phyloP scores from a whole-genome alignment of 2,329 filamentous ascomycete genomes.

The Fusarium floridanum region DNA sequence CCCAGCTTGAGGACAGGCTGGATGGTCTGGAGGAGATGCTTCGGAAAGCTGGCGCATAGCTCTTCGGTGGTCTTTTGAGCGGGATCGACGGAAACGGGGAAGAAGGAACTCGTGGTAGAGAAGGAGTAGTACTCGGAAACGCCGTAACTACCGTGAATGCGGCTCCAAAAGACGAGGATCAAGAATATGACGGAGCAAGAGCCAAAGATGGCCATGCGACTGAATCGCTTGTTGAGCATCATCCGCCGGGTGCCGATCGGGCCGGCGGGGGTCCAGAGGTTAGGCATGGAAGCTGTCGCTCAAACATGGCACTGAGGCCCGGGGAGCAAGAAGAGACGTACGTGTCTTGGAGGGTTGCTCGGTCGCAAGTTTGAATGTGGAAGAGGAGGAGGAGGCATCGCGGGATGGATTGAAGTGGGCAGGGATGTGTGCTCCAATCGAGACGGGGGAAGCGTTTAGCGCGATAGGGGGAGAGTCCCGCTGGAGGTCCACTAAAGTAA shows the following conservation, averaged over 20 bases:
- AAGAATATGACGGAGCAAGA: conserved; percentile 40
- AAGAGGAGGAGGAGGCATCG: conserved; percentile 7
- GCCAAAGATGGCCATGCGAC: conserved; percentile 46
- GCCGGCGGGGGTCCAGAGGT: conserved; percentile 44
- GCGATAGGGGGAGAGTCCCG: neutral
- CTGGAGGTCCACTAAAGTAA: conserved; percentile 1
- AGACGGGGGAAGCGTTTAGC: conserved; percentile 7
- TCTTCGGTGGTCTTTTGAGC: conserved; percentile 42
- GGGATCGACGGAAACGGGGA: conserved; percentile 47
- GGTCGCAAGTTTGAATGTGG: conserved; percentile 13
- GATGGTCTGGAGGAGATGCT: conserved; percentile 47
- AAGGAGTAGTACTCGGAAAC: conserved; percentile 48
- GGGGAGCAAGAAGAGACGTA: conserved; percentile 2
- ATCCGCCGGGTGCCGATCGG: conserved; percentile 37
- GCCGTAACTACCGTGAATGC: conserved; percentile 41
- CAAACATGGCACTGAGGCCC: conserved; percentile 43
- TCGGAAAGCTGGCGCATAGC: conserved; percentile 51
- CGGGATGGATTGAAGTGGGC: conserved; percentile 2
- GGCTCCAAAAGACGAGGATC: conserved; percentile 44
- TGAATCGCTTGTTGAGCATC: conserved; percentile 50
- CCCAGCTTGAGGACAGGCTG: conserved; percentile 53
- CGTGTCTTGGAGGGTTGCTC: neutral
- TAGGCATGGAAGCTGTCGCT: conserved; percentile 41
- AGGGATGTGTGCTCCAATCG: neutral
- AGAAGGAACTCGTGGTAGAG: conserved; percentile 48